A percentile compares a stretch with the other conserved stretches of the same genome.
Conservation (phyloP, 768 basidiomycete genomes). For the Kwoniella dendrophila region DNA sequence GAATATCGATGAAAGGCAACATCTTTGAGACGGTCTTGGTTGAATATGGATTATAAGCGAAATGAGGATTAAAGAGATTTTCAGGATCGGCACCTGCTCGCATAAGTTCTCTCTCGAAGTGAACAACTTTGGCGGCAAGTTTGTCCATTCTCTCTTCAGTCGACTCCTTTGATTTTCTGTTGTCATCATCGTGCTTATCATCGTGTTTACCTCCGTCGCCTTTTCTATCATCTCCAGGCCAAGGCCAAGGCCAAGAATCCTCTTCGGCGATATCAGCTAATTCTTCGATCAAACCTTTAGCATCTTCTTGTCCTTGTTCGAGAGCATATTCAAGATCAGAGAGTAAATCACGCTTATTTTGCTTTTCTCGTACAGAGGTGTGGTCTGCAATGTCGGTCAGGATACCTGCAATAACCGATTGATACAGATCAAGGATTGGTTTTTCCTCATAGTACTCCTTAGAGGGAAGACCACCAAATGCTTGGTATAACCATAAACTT, state of each 20-base stretch:
- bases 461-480: conserved; percentile 77
- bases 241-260: conserved; percentile 62
- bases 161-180: conserved; percentile 57
- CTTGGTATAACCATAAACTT: conserved; percentile 82
- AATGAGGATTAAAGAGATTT: conserved; percentile 71
- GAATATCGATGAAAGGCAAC: conserved; percentile 77
- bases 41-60: conserved; percentile 81
- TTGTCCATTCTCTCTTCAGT: conserved; percentile 64
- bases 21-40: conserved; percentile 69
- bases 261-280: conserved; percentile 7
- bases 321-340: conserved; percentile 24
- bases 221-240: conserved; percentile 44
- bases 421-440: conserved; percentile 69
- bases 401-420: conserved; percentile 68
- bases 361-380: conserved; percentile 19
- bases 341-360: conserved; percentile 27
- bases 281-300: conserved; percentile 58
- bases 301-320: conserved; percentile 60
- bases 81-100: conserved; percentile 74
- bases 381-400: conserved; percentile 62
- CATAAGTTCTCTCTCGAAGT: conserved; percentile 77
- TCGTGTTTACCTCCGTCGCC: conserved; percentile 17
- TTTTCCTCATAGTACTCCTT: conserved; percentile 93
- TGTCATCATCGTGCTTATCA: conserved; percentile 14
- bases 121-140: conserved; percentile 71